Conservation (phyloP, 345 rosid genomes). For the Gossypium rotundifolium region DNA sequence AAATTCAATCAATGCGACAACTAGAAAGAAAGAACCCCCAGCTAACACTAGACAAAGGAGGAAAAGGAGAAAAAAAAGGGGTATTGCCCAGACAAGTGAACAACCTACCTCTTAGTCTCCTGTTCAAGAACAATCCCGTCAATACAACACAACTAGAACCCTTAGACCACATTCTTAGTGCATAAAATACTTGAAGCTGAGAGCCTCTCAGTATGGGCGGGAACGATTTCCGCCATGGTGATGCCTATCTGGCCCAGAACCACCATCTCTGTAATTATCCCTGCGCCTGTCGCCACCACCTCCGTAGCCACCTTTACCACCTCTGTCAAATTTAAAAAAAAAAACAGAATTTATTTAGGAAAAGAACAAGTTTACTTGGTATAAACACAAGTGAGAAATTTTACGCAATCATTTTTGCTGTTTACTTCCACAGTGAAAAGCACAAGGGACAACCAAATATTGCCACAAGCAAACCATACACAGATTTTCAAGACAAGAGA, state of each 20-base stretch:
- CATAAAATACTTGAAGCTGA: slow-evolving; percentile 40
- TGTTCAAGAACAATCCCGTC: slow-evolving; percentile 52
- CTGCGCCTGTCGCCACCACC: slow-evolving; percentile 89
- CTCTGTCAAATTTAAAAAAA: slow-evolving; percentile 33
- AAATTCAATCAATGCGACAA: slow-evolving; percentile 45
- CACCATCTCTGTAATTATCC: slow-evolving; percentile 62
- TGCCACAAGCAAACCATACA: background rate
- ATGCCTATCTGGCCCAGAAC: slow-evolving; percentile 87
- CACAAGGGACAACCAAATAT: background rate
- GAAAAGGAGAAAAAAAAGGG: slow-evolving; percentile 36
- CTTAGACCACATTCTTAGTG: slow-evolving; percentile 51
- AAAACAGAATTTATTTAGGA: background rate
- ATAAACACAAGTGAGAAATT: background rate
- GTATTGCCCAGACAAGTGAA: slow-evolving; percentile 46
- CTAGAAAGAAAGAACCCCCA: slow-evolving; percentile 33
- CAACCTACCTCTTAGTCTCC: slow-evolving; percentile 78
- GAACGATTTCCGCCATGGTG: slow-evolving; percentile 85
- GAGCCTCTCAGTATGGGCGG: slow-evolving; percentile 67
- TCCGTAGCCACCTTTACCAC: slow-evolving; percentile 77
- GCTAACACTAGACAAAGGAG: slow-evolving; percentile 18
- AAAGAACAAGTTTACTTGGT: background rate
- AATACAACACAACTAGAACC: slow-evolving; percentile 41
- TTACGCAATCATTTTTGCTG: background rate
- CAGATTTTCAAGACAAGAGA: background rate
- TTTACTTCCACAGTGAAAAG: background rate